Evolutionary conservation across 2,329 filamentous ascomycete genomes (phyloP).

Genomic region (Ophiosphaerella herpotricha): DNA sequence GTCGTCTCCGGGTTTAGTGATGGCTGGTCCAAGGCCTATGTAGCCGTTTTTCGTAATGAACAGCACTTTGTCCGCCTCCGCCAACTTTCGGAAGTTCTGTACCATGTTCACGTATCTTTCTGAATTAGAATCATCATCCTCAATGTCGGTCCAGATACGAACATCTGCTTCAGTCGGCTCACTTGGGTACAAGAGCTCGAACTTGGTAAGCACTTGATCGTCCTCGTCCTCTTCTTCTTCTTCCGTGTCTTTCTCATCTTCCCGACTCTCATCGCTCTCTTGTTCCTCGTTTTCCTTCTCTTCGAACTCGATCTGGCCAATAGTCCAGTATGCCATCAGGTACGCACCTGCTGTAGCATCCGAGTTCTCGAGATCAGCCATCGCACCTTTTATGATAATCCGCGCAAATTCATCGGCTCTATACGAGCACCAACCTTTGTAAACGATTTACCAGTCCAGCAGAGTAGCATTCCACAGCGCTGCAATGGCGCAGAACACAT

Average conservation of each 20-base stretch:
- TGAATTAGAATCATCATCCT: no score
- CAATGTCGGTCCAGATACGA: no score
- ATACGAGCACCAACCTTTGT: not conserved
- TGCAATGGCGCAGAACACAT: not conserved
- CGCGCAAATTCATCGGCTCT: slow-evolving; percentile 4
- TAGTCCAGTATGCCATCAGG: slow-evolving; percentile 1
- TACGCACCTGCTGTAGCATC: not conserved
- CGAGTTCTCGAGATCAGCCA: not conserved
- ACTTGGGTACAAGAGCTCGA: no score
- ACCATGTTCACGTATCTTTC: no score
- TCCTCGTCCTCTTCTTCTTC: no score
- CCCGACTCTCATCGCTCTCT: no score
- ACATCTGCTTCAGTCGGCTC: no score
- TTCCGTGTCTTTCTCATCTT: no score
- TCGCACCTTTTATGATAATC: not conserved
- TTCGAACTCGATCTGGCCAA: not conserved
- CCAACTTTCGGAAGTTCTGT: no score
- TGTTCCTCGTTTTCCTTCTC: not conserved
- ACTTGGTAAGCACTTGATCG: no score
- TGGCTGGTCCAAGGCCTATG: not conserved
- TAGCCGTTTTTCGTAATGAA: no score
- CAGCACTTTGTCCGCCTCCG: no score
- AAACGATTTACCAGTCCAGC: not conserved
- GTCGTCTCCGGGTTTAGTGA: not conserved
- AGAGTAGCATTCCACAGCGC: not conserved